Evolutionary conservation across 345 rosid genomes (phyloP).

Genomic region (Dipteronia sinensis): DNA sequence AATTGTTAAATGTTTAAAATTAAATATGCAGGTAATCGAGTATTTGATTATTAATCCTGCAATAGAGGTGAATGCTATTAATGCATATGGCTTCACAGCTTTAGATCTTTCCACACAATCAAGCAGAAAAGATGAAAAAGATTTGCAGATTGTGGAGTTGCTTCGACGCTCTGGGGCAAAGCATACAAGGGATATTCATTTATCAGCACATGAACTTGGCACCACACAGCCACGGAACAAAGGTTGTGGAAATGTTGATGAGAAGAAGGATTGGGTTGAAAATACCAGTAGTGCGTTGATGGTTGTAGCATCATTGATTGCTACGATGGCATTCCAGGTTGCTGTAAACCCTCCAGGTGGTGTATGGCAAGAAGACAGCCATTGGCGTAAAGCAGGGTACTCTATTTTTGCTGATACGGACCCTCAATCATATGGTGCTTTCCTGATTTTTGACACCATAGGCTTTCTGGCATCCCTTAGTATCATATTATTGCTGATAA

Average conservation of each 20-base stretch:
- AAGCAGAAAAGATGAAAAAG: background rate
- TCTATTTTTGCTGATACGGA: background rate
- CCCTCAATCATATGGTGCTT: background rate
- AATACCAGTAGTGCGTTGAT: background rate
- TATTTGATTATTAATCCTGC: background rate
- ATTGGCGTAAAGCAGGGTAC: background rate
- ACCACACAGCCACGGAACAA: too few relatives aligned
- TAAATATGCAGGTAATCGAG: background rate
- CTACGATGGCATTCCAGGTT: slow-evolving; percentile 38
- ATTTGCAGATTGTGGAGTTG: background rate
- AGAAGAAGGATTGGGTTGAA: background rate
- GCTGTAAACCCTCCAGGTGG: slow-evolving; percentile 29
- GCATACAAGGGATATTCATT: background rate
- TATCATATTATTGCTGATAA: slow-evolving; percentile 27
- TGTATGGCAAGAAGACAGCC: slow-evolving; percentile 19
- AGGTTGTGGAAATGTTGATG: too few relatives aligned
- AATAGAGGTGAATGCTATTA: slow-evolving; percentile 10
- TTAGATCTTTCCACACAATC: background rate
- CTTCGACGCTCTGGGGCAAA: background rate
- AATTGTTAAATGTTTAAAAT: too few relatives aligned
- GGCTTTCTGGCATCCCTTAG: slow-evolving; percentile 28
- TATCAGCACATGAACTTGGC: background rate
- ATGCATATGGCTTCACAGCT: slow-evolving; percentile 22
- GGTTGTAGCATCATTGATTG: slow-evolving; percentile 23
- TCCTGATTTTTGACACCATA: background rate